phyloP scores from a whole-genome alignment of 192 early-diverging fungal species.

The Mortierella hygrophila region DNA sequence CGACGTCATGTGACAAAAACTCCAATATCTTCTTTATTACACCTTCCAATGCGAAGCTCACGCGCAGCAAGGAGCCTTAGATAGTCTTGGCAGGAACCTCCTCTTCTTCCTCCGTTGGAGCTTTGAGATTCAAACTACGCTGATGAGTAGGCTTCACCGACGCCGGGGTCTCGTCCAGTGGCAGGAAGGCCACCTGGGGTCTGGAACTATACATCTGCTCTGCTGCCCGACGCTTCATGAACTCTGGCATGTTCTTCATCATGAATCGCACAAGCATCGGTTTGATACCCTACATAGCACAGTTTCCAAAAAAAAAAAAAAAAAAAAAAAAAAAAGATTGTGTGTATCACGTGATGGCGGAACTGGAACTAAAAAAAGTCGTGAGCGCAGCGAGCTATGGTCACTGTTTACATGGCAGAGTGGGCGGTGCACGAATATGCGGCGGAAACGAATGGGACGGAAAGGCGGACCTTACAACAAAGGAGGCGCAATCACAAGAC shows the following conservation, averaged over 20 bases:
- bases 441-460: too few species aligned
- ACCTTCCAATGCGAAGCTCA: too few species aligned
- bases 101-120: background rate
- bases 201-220: background rate
- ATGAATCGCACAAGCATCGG: background rate
- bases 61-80: background rate
- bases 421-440: too few species aligned
- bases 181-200: background rate
- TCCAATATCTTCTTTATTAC: too few species aligned
- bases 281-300: background rate
- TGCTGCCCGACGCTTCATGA: background rate
- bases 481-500: too few species aligned
- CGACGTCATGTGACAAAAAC: too few species aligned
- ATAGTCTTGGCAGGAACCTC: background rate
- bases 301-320: background rate
- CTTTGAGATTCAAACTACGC: background rate
- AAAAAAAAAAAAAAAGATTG: background rate
- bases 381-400: too few species aligned
- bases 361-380: too few species aligned
- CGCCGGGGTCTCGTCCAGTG: background rate
- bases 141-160: background rate
- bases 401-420: too few species aligned
- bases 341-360: too few species aligned
- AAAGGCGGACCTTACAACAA: too few species aligned
- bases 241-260: background rate